Evolutionary conservation across 2,329 filamentous ascomycete species (phyloP).

Genomic region (Claviceps cyperi): DNA sequence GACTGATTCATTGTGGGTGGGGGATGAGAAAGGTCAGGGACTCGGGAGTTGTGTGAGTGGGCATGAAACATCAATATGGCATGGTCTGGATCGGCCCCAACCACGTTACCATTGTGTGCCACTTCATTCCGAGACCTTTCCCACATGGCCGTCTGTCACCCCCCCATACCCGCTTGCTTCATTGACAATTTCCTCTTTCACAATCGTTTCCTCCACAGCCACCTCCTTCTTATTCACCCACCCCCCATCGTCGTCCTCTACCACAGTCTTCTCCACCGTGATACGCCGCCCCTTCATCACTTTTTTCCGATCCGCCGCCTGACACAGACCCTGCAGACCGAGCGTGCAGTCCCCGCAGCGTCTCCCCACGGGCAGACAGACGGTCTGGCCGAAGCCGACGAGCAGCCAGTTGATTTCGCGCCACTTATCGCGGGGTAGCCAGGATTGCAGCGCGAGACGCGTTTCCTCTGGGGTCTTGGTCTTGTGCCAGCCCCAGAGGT

Average conservation of each 20-base stretch:
- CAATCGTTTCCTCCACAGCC: conserved; percentile 9
- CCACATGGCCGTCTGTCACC: no score
- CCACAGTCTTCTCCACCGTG: conserved; percentile 13
- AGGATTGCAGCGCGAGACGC: conserved; percentile 56
- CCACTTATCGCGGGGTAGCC: conserved; percentile 77
- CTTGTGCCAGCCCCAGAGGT: conserved; percentile 83
- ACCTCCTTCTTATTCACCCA: conserved; percentile 12
- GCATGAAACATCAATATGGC: no score
- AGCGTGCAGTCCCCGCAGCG: conserved; percentile 79
- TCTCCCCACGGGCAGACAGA: conserved; percentile 67
- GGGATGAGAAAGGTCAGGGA: no score
- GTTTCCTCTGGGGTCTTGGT: conserved; percentile 75
- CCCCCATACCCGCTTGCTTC: background rate
- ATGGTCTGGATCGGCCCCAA: no score
- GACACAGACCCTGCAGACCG: conserved; percentile 62
- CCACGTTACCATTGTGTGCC: no score
- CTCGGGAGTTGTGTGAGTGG: no score
- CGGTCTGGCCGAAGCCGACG: conserved; percentile 76
- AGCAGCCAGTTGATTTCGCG: conserved; percentile 84
- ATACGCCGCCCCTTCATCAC: conserved; percentile 40
- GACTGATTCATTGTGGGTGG: no score
- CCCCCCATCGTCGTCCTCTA: conserved; percentile 13
- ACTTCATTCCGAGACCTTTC: no score
- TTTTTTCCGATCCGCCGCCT: conserved; percentile 51
- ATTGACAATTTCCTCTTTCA: conserved; percentile 9